phyloP scores from a whole-genome alignment of 1,284 basidiomycete species.

The Filobasidium uniguttulatum region DNA sequence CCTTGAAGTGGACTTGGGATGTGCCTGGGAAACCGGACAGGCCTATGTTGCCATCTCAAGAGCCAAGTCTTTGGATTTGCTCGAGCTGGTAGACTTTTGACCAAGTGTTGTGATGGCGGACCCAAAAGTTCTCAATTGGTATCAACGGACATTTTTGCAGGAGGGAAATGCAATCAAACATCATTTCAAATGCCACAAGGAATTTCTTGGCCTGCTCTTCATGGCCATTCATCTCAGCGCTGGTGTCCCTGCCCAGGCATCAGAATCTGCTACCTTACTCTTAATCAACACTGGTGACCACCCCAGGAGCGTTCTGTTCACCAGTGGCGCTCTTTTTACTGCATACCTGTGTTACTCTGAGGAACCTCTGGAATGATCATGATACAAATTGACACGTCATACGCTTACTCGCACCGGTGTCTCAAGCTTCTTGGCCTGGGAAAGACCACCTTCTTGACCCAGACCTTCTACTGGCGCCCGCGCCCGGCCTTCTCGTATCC shows the following conservation, averaged over 20 bases:
- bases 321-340: neutral
- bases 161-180: too few relatives aligned
- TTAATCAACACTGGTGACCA: neutral
- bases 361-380: too few relatives aligned
- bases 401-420: too few relatives aligned
- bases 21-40: too few relatives aligned
- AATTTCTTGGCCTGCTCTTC: neutral
- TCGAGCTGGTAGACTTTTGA: conserved; percentile 81
- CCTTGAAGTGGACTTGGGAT: too few relatives aligned
- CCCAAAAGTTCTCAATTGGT: too few relatives aligned
- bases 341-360: neutral
- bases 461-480: too few relatives aligned
- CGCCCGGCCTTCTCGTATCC: too few relatives aligned
- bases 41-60: too few relatives aligned
- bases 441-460: neutral
- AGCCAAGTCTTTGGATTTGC: conserved; percentile 75
- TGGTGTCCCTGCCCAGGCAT: neutral
- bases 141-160: too few relatives aligned
- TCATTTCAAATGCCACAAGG: neutral
- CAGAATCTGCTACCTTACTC: neutral
- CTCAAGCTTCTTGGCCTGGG: neutral
- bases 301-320: neutral
- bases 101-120: conserved; percentile 63
- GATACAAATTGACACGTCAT: too few relatives aligned
- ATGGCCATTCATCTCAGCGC: neutral